A percentile compares a stretch with the other conserved stretches of the same genome.
phyloP scores from a whole-genome alignment of 768 basidiomycete genomes.

The Cyathus striatus region DNA sequence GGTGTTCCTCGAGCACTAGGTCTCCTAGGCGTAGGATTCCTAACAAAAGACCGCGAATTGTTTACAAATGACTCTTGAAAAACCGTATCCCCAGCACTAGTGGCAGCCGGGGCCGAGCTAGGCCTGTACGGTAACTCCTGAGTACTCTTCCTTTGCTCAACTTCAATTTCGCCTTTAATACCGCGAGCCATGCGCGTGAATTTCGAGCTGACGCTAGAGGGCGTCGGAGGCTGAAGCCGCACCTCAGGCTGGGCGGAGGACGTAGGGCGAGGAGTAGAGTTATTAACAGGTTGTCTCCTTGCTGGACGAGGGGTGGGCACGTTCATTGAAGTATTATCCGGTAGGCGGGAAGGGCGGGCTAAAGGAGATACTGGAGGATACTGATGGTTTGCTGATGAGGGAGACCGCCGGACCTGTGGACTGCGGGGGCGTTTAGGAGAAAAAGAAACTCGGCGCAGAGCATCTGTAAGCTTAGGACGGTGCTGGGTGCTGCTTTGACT shows the following conservation, averaged over 20 bases:
- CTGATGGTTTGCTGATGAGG: not conserved
- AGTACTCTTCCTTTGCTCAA: conserved; percentile 17
- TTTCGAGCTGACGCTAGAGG: conserved; percentile 47
- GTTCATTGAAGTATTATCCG: conserved; percentile 11
- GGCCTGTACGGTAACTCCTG: conserved; percentile 8
- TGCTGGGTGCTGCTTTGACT: conserved; percentile 33
- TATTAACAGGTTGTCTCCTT: conserved; percentile 20
- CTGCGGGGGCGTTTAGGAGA: conserved; percentile 73
- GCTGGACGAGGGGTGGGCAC: conserved; percentile 28
- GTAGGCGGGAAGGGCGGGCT: conserved; percentile 9
- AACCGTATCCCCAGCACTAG: conserved; percentile 22
- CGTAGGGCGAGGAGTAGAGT: conserved; percentile 18
- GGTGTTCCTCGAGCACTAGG: conserved; percentile 18
- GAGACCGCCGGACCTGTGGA: conserved; percentile 18
- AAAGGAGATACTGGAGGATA: conserved; percentile 20
- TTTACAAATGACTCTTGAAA: conserved; percentile 32
- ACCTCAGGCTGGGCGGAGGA: conserved; percentile 37
- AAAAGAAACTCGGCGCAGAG: conserved; percentile 64
- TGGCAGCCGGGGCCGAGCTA: conserved; percentile 3
- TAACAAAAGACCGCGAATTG: conserved; percentile 11
- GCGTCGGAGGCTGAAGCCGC: conserved; percentile 56
- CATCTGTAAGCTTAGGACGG: conserved; percentile 66
- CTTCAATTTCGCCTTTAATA: conserved; percentile 49
- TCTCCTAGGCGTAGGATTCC: conserved; percentile 13
- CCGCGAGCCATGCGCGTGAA: conserved; percentile 59